phyloP scores from a whole-genome alignment of 345 rosid species.

The Draba incana region DNA sequence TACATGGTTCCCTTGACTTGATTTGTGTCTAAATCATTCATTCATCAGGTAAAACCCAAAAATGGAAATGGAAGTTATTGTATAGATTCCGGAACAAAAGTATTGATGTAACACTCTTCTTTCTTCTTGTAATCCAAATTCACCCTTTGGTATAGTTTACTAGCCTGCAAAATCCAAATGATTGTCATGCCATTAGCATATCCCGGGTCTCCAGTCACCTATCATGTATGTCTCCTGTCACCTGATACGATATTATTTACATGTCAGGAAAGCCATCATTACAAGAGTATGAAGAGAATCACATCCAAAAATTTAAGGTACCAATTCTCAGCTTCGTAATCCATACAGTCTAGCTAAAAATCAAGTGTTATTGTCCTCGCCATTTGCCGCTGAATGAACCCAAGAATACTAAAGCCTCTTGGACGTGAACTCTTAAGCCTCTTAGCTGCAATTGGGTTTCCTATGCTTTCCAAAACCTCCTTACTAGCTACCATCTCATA shows the following conservation, averaged over 20 bases:
- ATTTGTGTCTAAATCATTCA: slow-evolving; percentile 29
- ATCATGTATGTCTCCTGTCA: slow-evolving; percentile 89
- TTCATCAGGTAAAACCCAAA: slow-evolving; percentile 27
- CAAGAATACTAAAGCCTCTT: slow-evolving; percentile 74
- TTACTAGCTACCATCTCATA: slow-evolving; percentile 96
- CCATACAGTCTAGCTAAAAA: slow-evolving; percentile 88
- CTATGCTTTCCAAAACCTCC: slow-evolving; percentile 70
- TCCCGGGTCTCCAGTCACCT: slow-evolving; percentile 45
- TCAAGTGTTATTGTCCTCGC: slow-evolving; percentile 71
- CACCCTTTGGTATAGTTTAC: slow-evolving; percentile 36
- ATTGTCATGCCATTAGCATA: slow-evolving; percentile 23
- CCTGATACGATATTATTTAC: slow-evolving; percentile 44
- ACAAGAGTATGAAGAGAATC: not conserved
- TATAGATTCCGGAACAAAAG: not conserved
- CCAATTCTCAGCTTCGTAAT: slow-evolving; percentile 81
- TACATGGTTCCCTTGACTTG: slow-evolving; percentile 36
- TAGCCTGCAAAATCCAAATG: slow-evolving; percentile 32
- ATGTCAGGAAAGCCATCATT: not conserved
- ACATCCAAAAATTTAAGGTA: slow-evolving; percentile 42
- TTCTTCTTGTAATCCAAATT: slow-evolving; percentile 12
- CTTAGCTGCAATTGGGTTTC: slow-evolving; percentile 52
- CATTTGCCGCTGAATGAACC: slow-evolving; percentile 89
- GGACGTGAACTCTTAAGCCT: slow-evolving; percentile 61
- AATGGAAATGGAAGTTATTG: not conserved
- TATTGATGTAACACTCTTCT: slow-evolving; percentile 9